Percentiles rank a stretch among this genome's conserved stretches.
Conservation (phyloP, 2,329 filamentous ascomycete genomes). For the Cyanodermella asteris region DNA sequence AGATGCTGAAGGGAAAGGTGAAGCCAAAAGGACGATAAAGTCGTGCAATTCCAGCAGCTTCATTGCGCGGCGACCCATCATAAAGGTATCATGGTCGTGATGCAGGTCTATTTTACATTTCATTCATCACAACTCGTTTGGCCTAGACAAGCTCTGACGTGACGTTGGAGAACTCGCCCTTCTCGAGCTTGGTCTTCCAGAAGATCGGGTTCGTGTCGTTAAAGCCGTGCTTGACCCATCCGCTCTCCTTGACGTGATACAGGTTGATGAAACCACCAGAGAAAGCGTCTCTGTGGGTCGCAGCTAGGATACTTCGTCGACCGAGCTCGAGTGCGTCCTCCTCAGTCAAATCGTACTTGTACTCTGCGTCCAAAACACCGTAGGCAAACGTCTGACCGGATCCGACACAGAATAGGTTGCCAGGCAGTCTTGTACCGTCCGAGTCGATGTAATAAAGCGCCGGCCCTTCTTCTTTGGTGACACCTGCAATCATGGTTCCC, state of each 20-base stretch:
- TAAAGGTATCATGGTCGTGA: too few relatives aligned
- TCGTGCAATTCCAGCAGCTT: too few relatives aligned
- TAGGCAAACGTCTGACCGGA: slow-evolving; percentile 98
- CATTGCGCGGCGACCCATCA: too few relatives aligned
- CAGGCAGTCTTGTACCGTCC: slow-evolving; percentile 76
- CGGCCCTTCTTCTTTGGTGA: slow-evolving; percentile 84
- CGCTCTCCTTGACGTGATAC: slow-evolving; percentile 97
- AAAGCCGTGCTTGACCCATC: slow-evolving; percentile 98
- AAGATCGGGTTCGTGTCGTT: slow-evolving; percentile 96
- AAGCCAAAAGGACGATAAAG: too few relatives aligned
- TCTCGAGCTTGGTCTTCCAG: slow-evolving; percentile 97
- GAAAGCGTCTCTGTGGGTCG: slow-evolving; percentile 94
- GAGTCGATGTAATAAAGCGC: slow-evolving; percentile 98
- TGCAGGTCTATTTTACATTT: too few relatives aligned
- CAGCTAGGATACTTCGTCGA: slow-evolving; percentile 77
- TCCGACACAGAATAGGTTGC: slow-evolving; percentile 95
- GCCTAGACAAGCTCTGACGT: slow-evolving; percentile 41
- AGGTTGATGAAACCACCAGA: slow-evolving; percentile 97
- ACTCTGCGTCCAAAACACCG: slow-evolving; percentile 89
- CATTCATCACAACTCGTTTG: not conserved
- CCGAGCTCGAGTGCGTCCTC: slow-evolving; percentile 84
- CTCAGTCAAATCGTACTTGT: slow-evolving; percentile 67
- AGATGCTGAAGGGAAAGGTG: too few relatives aligned
- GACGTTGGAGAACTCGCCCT: slow-evolving; percentile 95
- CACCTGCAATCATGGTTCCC: slow-evolving; percentile 98